Base-by-base conservation (phyloP, 352 stramenopile species). In the Phytophthora tubulina region DNA sequence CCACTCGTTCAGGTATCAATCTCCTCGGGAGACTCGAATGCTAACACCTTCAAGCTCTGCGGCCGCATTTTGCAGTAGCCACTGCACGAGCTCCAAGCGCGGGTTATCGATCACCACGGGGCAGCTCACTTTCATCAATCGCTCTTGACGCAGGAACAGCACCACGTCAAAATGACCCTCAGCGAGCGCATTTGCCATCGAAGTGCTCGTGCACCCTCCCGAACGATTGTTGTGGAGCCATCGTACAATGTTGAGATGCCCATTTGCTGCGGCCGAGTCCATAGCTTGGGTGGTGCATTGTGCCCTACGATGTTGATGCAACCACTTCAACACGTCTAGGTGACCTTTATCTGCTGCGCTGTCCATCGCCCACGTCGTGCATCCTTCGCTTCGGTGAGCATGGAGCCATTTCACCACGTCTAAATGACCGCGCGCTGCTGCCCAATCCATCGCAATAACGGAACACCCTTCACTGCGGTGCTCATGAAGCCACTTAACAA, bases 1-100 rank as follows among this genome's bases (percentile, higher is more conserved):
- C 51, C 62, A 70, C 32, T 70, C 62, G 44, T 70, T 70, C 36
- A 56, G 42, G 62, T 50, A 10, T 52, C 52, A 70, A 36, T 70
- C 42, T 36, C 52, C 41, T 54, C 42, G 36, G 10, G 62, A 45
- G 11, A 63, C 9, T 14, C 32, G 32, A 15, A 63, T 63, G 42
- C 30, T 31, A 11, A 70, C 38, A 32, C 51, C 33, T 27, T 57
- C 62, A 46, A 49, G n/a, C 46, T 53, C 63, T 15, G 50, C 53
- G 9, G 21, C 11, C 6, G 10, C 13, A 1, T 45, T 53, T 38
- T 35, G 36, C 6, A 65, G 14, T n/a, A 64, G 13, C 53, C 53
- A 83, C 38, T 39, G 35, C 27, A 54, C 30, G 15, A 70, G n/a
- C n/a, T 70, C 53, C 35, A 58, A 45, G 7, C 36, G 50, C 3